Conservation (phyloP, 768 basidiomycete species). For the Russula sp. region DNA sequence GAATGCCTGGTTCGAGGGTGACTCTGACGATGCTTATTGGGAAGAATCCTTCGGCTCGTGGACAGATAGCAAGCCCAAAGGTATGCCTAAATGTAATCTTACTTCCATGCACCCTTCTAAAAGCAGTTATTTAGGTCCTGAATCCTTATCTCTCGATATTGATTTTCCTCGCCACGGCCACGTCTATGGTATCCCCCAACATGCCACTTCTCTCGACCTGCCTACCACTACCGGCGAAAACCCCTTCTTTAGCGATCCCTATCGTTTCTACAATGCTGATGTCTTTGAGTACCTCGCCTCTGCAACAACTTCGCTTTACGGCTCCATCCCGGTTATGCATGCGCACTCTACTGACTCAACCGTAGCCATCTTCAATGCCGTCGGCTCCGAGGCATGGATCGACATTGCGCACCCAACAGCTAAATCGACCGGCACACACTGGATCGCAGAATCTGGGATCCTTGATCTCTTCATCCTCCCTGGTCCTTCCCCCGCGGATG, state of each 20-base stretch:
- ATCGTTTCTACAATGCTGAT: constrained; percentile 90
- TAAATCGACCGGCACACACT: constrained; percentile 81
- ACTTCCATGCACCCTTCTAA: neutral
- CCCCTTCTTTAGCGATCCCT: constrained; percentile 79
- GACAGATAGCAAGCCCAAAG: constrained; percentile 94
- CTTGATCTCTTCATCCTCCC: constrained; percentile 91
- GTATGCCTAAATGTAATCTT: constrained; percentile 33
- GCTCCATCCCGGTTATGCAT: constrained; percentile 87
- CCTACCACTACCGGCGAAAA: constrained; percentile 81
- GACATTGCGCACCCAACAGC: constrained; percentile 69
- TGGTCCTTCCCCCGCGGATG: constrained; percentile 73
- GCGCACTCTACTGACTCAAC: constrained; percentile 85
- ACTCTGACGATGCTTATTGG: constrained; percentile 77
- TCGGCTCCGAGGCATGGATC: constrained; percentile 92
- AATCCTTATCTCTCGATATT: constrained; percentile 88
- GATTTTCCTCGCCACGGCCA: constrained; percentile 87
- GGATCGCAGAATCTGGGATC: constrained; percentile 97
- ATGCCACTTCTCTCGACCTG: constrained; percentile 83
- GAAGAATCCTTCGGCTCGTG: constrained; percentile 82
- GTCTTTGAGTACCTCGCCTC: constrained; percentile 93
- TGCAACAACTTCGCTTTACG: constrained; percentile 76
- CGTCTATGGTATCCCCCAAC: constrained; percentile 95
- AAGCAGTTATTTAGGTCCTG: constrained; percentile 60
- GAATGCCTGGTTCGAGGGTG: constrained; percentile 83
- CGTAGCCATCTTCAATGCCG: constrained; percentile 82